Conservation (phyloP, 176 grass and related monocot species). For the Calamus simplicifolius region DNA sequence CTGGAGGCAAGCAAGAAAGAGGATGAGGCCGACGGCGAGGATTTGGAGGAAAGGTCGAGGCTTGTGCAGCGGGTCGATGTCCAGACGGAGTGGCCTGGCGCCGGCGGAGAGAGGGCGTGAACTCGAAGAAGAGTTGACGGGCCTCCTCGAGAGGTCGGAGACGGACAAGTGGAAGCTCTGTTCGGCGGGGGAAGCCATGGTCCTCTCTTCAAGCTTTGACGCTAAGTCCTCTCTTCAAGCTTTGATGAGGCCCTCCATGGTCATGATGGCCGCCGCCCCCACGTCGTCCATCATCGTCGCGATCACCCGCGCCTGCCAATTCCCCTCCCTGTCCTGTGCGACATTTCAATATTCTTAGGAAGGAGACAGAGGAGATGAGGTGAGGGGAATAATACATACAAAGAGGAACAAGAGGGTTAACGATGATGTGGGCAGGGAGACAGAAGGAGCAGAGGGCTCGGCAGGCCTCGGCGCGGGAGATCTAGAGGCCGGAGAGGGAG, state of each 20-base stretch:
- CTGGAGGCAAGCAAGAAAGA: too few relatives aligned
- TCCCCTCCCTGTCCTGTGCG: conserved; percentile 53
- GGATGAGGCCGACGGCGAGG: too few relatives aligned
- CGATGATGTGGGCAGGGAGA: conserved; percentile 55
- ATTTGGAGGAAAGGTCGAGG: too few relatives aligned
- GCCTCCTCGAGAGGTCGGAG: too few relatives aligned
- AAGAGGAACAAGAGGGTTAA: background rate
- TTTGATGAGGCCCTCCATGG: conserved; percentile 61
- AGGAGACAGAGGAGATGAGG: background rate
- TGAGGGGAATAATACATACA: background rate
- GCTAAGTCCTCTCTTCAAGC: too few relatives aligned
- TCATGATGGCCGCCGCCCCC: conserved; percentile 71
- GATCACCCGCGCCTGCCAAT: conserved; percentile 80
- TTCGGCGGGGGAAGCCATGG: too few relatives aligned
- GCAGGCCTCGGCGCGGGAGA: conserved; percentile 27
- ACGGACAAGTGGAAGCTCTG: too few relatives aligned
- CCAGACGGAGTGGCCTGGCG: too few relatives aligned
- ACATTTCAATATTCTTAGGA: background rate
- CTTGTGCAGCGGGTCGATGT: too few relatives aligned
- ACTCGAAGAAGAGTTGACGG: too few relatives aligned
- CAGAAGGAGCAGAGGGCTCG: conserved; percentile 46
- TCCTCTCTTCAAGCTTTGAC: too few relatives aligned
- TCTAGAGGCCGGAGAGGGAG: conserved; percentile 38
- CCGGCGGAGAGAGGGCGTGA: too few relatives aligned
- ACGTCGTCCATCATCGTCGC: conserved; percentile 60